Base-by-base conservation (phyloP, 305 asterid genomes). In the Fraxinus angustifolia region DNA sequence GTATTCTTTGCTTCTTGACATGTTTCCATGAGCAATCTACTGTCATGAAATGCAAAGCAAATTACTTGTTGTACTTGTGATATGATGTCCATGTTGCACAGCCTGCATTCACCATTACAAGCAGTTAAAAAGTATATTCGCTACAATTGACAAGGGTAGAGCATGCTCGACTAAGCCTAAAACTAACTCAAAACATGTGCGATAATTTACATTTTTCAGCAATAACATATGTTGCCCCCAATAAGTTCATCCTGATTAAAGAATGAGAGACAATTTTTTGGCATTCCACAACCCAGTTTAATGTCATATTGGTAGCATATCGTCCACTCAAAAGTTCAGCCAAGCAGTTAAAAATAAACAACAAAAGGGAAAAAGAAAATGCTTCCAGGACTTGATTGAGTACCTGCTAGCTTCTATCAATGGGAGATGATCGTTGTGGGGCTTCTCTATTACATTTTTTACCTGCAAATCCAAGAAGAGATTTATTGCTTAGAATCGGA, bases 401-500 rank as follows among this genome's bases (percentile, higher is more conserved):
- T 86, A 96, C 98, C 99, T 94, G 97, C 99, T 94, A 84, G 99
- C 99, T 89, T 96, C 98, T 81, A 96, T 90, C 92, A 96, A 87
- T 7, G 99, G 94, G 80, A 96, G 99, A 88, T 93, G 97, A 86
- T 96, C 98, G 50, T 96, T 96, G 83, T 93, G 89, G 84, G 98
- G 99, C 90, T 94, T 96, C 87, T 96, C 98, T 80, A 93, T 88
- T 79, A 94, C 98, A 82, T 93, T 87, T 83, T 90, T 83, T 62
- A 96, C 99, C 99, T 96, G 93, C 75, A 83, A 84, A 85, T 68
- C 85, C 75, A 73, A 84, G 40, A 67, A 73, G 23, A 65, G 60
- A 42, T 31, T 28, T 79, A 16, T 78, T 14, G 42, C 10, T 70
- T 12, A 70, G 21, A 70, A 68, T 30, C 10, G 6, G 38, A 68